Base-by-base conservation (phyloP, 2,329 filamentous ascomycete species). In the Trichoderma lentiforme region DNA sequence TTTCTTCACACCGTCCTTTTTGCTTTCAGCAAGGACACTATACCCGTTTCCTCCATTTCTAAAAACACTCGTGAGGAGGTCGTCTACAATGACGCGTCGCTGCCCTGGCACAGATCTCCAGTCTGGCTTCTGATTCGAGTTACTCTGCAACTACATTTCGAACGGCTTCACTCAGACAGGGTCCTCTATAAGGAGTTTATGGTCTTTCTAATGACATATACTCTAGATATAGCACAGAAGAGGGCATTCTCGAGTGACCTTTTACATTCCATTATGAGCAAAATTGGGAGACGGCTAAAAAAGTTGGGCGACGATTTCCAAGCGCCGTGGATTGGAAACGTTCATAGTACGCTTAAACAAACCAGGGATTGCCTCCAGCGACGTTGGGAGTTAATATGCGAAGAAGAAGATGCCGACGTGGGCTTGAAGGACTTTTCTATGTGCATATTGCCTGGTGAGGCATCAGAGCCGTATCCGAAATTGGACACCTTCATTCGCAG, bases 51-150 rank as follows among this genome's bases (percentile, higher is more conserved):
- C 9, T 70, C 12, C n/a, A 57, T 90, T n/a, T 79, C 73, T 57
- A 90, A 90, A 72, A 80, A 85, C 34, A 86, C 85, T 0, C 84
- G 86, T 2, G 87, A 90, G 51, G 87, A 90, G 15, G 82, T 89
- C 1, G 69, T 86, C 8, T 89, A 81, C 79, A 71, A 74, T 2
- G 61, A 71, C 1, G 60, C 61, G 6, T 32, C 56, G 3, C 32
- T 74, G 0, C 76, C 77, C 0, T 90, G 87, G 88, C 79, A 83
- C 12, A 78, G 85, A 58, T 89, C 87, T 14, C 80, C 87, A 7
- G n/a, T 73, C 18, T 75, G 74, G 74, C 66, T 74, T 18, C 56
- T 72, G 8, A 12, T 74, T 4, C 68, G 74, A 9, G 72, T 74
- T 1, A 61, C 66, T 9, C 30, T 74, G 14, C 74, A 75, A 1